These are phyloP conservation scores for Echium plantagineum DNA, from an alignment of 257 asterid genomes.

Conservation along the genomic window DNA sequence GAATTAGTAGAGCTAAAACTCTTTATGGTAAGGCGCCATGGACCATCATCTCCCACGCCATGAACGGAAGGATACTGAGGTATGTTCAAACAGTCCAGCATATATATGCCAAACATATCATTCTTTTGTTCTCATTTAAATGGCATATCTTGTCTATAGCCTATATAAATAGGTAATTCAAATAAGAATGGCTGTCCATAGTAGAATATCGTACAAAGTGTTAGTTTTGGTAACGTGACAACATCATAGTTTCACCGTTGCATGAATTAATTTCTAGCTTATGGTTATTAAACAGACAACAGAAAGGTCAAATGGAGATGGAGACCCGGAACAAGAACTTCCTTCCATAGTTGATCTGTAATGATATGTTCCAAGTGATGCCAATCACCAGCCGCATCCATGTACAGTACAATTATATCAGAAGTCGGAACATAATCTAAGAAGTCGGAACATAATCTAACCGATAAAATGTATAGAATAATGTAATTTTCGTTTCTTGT, in stretches of 20 bases:
- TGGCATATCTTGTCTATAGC: too few species aligned
- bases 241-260: too few species aligned
- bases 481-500: slow-evolving; percentile 8
- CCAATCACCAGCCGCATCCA: not conserved
- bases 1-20: slow-evolving; percentile 59
- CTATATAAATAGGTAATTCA: too few species aligned
- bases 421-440: slow-evolving; percentile 18
- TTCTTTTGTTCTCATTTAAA: too few species aligned
- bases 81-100: slow-evolving; percentile 10
- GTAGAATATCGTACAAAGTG: too few species aligned
- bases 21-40: slow-evolving; percentile 69
- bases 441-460: slow-evolving; percentile 13
- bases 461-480: slow-evolving; percentile 26
- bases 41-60: slow-evolving; percentile 42
- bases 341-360: slow-evolving; percentile 87
- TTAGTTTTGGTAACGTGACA: too few species aligned
- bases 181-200: too few species aligned
- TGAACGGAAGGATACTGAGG: slow-evolving; percentile 47
- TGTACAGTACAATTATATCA: too few species aligned
- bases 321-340: slow-evolving; percentile 76
- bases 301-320: slow-evolving; percentile 58
- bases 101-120: too few species aligned
- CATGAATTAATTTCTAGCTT: too few species aligned
- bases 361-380: slow-evolving; percentile 6
- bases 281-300: slow-evolving; percentile 21